Evolutionary conservation across 31 red algal genomes (phyloP), one percentile per base, ranked within the genome.

Genomic region (Asparagopsis taxiformis): DNA sequence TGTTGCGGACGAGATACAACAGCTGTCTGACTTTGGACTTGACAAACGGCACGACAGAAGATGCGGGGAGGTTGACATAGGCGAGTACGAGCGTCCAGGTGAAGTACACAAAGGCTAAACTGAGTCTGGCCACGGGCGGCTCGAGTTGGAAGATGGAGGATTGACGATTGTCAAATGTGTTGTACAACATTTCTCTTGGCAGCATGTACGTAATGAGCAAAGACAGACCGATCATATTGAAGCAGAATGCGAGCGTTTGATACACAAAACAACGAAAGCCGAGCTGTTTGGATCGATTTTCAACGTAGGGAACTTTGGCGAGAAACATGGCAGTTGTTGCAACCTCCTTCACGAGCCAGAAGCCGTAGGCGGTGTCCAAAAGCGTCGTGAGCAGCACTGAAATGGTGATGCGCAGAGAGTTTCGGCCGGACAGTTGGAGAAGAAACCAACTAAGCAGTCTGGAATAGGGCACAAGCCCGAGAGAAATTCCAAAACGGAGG

Each of bases 231-330:
- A 79, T 51, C 73, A 88, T 78, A 51, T 71, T 72, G 30, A 43
- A 46, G 23, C 66, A 72, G 46, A 77, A 81, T 24, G 69, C 68
- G 62, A 79, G 79, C 0, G 75, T 82, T 44, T 82, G 77, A 72
- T 68, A 91, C 22, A 79, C 79, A 54, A 82, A 91, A 35, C 77
- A 91, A 22, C 87, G 77, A 84, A 91, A 91, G 49, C 87, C 87
- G 9, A 91, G 77, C 62, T 91, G 87, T 33, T 91, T 91, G 6
- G 75, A 67, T 15, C 87, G 76, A 72, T 72, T 81, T 49, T 91
- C 87, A 10, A 79, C 75, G 25, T 91, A 91, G 3, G 77, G 77
- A 23, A 79, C 75, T 0, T 59, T 55, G 0, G 77, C 87, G 1
- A 91, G 68, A 35, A 79, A 68, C 13, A 31, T 62, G 24, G 75